phyloP scores from a whole-genome alignment of 2,329 filamentous ascomycete genomes.

The Aspergillus costaricaensis region DNA sequence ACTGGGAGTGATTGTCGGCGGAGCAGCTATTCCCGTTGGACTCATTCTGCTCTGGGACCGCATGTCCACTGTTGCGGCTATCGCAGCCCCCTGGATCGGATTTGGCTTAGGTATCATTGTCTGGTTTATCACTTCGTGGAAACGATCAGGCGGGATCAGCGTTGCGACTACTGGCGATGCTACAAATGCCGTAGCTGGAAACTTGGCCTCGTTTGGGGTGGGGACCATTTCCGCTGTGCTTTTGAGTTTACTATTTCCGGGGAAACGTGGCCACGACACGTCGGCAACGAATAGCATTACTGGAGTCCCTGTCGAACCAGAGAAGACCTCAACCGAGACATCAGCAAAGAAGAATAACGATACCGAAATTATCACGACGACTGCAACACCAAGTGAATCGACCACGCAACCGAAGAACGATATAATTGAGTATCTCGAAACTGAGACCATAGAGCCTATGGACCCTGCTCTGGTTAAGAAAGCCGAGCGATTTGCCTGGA shows the following conservation, averaged over 20 bases:
- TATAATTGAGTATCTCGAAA: slow-evolving; percentile 46
- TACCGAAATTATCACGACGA: neutral
- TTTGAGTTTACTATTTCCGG: slow-evolving; percentile 38
- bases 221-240: slow-evolving; percentile 39
- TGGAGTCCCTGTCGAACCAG: neutral
- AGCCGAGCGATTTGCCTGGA: slow-evolving; percentile 40
- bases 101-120: slow-evolving; percentile 35
- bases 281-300: neutral
- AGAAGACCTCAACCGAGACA: neutral
- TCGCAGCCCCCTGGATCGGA: slow-evolving; percentile 40
- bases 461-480: slow-evolving; percentile 40
- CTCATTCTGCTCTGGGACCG: slow-evolving; percentile 43
- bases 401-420: slow-evolving; percentile 40
- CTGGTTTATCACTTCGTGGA: slow-evolving; percentile 42
- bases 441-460: slow-evolving; percentile 46
- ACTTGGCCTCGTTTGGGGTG: slow-evolving; percentile 38
- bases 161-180: slow-evolving; percentile 41
- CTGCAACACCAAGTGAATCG: neutral
- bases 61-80: slow-evolving; percentile 42
- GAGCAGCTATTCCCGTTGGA: slow-evolving; percentile 40
- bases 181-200: slow-evolving; percentile 44
- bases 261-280: slow-evolving; percentile 18
- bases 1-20: slow-evolving; percentile 45
- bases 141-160: slow-evolving; percentile 37
- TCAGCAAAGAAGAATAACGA: neutral